Conservation (phyloP, 2,329 filamentous ascomycete genomes). For the Ophiostoma populinum region DNA sequence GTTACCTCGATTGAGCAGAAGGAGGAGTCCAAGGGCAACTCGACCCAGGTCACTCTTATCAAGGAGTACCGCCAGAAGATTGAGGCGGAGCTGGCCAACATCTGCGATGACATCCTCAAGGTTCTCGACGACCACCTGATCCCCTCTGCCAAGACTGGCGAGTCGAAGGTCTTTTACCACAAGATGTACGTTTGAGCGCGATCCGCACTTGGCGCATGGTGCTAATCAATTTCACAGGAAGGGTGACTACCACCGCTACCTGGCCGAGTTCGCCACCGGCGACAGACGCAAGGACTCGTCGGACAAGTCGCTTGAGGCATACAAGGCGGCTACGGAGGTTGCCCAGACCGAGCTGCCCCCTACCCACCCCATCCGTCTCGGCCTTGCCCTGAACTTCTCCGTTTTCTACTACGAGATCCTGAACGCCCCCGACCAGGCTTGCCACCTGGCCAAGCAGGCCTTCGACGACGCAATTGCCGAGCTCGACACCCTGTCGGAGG, state of each 20-base stretch:
- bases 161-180: constrained; percentile 99
- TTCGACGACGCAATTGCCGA: constrained; percentile 97
- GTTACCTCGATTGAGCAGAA: constrained; percentile 99
- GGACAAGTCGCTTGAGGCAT: constrained; percentile 87
- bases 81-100: constrained; percentile 87
- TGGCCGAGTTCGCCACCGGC: constrained; percentile 87
- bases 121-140: constrained; percentile 90
- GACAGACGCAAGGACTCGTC: constrained; percentile 91
- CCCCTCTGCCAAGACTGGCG: constrained; percentile 80
- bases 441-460: constrained; percentile 91
- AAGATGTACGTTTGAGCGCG: constrained; percentile 70
- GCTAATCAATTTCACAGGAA: constrained; percentile 43
- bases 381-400: constrained; percentile 60
- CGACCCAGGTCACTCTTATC: constrained; percentile 76
- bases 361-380: constrained; percentile 84
- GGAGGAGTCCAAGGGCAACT: constrained; percentile 98
- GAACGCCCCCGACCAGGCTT: constrained; percentile 95
- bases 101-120: constrained; percentile 93
- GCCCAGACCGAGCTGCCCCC: constrained; percentile 77
- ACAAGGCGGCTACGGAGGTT: constrained; percentile 85
- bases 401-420: constrained; percentile 58
- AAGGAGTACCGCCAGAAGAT: constrained; percentile 99
- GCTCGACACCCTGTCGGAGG: constrained; percentile 93
- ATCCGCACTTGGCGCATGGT: neutral
- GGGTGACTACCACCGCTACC: constrained; percentile 98